phyloP scores from a whole-genome alignment of 768 basidiomycete species.

The Boletus sp. region DNA sequence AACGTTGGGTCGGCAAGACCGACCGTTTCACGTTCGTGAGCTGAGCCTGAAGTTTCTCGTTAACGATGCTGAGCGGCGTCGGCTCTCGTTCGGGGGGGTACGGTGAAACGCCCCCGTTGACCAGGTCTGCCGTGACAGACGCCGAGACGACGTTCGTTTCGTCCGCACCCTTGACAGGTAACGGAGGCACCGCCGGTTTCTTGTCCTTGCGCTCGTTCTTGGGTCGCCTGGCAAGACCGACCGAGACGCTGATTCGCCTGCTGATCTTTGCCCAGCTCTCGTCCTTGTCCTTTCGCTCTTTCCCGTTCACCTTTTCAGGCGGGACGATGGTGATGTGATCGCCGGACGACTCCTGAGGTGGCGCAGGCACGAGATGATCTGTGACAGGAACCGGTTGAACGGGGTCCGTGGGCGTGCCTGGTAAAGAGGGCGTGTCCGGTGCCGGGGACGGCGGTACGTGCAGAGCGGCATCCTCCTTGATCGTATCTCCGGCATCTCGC shows the following conservation, averaged over 20 bases:
- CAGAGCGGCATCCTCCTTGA: not conserved
- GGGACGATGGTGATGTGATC: conserved; percentile 38
- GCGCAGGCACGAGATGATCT: conserved; percentile 3
- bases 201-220: conserved; percentile 40
- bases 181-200: conserved; percentile 2
- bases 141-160: conserved; percentile 13
- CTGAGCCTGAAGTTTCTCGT: conserved; percentile 26
- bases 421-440: conserved; percentile 11
- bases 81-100: conserved; percentile 16
- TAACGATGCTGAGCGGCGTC: conserved; percentile 26
- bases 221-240: conserved; percentile 41
- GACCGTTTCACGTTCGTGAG: conserved; percentile 29
- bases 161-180: not conserved
- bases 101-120: conserved; percentile 4
- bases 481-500: not conserved
- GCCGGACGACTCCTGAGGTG: conserved; percentile 18
- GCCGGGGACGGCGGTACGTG: conserved; percentile 3
- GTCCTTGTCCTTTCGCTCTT: conserved; percentile 40
- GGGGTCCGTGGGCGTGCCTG: conserved; percentile 15
- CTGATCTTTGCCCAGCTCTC: conserved; percentile 64
- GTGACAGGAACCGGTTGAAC: conserved; percentile 4
- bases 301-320: conserved; percentile 33
- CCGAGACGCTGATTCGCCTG: conserved; percentile 58
- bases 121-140: conserved; percentile 1
- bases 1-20: conserved; percentile 17